These are phyloP conservation scores for Ustilago sp. DNA, from an alignment of 1,284 basidiomycete species.

Conservation along the genomic window DNA sequence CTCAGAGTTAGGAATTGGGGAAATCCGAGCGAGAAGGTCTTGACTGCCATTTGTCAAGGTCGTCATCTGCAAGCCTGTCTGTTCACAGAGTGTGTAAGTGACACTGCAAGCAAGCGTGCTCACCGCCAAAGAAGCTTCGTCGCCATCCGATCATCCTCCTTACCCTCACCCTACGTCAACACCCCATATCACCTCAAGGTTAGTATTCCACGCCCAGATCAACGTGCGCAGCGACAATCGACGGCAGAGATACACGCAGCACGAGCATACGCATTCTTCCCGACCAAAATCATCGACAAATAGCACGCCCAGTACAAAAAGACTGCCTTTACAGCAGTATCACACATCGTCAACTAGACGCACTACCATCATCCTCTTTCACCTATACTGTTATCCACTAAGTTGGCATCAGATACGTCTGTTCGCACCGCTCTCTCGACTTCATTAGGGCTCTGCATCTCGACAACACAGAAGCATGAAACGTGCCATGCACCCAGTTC, in stretches of 20 bases:
- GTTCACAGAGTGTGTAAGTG: not conserved
- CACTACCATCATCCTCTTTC: not conserved
- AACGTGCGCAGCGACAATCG: constrained; percentile 6
- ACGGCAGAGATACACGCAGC: constrained; percentile 20
- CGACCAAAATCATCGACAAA: not conserved
- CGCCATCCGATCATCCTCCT: constrained; percentile 43
- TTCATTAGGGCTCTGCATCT: not conserved
- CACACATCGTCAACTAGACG: not conserved
- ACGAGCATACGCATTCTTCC: constrained; percentile 16
- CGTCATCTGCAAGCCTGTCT: constrained; percentile 17
- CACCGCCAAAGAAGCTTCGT: constrained; percentile 43
- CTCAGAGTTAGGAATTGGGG: not conserved
- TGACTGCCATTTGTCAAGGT: not conserved
- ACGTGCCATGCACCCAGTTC: not conserved
- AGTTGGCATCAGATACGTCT: constrained; percentile 24
- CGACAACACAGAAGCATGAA: not conserved
- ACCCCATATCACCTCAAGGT: constrained; percentile 53
- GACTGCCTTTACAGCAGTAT: not conserved
- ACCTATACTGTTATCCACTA: not conserved
- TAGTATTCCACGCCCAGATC: constrained; percentile 32
- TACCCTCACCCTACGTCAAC: constrained; percentile 53
- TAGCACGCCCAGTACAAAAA: not conserved
- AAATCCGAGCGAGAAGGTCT: not conserved
- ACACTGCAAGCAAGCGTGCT: constrained; percentile 5
- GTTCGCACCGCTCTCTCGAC: not conserved